Conservation (phyloP, 2,329 filamentous ascomycete species). For the Fusarium foetens region DNA sequence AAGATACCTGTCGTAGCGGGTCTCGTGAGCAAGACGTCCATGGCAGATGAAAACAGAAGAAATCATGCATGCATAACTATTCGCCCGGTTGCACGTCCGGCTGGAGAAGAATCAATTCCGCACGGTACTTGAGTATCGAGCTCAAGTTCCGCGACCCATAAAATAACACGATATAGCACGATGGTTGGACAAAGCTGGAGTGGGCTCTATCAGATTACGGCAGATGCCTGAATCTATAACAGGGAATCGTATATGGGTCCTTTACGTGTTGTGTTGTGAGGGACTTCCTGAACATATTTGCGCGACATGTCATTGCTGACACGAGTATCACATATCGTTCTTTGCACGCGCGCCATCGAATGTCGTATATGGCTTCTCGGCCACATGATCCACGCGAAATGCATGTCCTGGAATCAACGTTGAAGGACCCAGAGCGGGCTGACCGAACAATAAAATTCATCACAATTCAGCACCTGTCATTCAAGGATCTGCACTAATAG, state of each 20-base stretch:
- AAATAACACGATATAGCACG: slow-evolving; percentile 15
- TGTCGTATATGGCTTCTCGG: background rate
- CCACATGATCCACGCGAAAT: slow-evolving; percentile 8
- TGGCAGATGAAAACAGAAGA: background rate
- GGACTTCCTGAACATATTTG: background rate
- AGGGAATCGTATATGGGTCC: slow-evolving; percentile 16
- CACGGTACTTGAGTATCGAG: background rate
- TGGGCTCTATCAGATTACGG: slow-evolving; percentile 11
- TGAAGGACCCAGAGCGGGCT: background rate
- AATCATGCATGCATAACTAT: background rate
- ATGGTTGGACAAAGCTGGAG: slow-evolving; percentile 14
- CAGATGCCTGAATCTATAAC: slow-evolving; percentile 24
- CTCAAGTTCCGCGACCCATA: slow-evolving; percentile 7
- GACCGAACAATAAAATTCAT: slow-evolving; percentile 2
- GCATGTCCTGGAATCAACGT: slow-evolving; percentile 15
- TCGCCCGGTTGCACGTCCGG: background rate
- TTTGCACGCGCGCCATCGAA: background rate
- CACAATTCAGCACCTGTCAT: slow-evolving; percentile 18
- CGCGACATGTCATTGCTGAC: background rate
- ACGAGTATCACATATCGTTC: background rate
- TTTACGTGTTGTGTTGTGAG: slow-evolving; percentile 8
- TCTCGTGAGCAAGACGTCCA: background rate
- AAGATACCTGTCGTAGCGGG: background rate
- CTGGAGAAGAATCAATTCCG: background rate
- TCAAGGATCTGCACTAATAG: slow-evolving; percentile 30